A percentile compares a stretch with the other conserved stretches of the same genome.
These are phyloP conservation scores for Aspergillus spinulosporus DNA, from an alignment of 2,329 filamentous ascomycete genomes.

Conservation along the genomic window DNA sequence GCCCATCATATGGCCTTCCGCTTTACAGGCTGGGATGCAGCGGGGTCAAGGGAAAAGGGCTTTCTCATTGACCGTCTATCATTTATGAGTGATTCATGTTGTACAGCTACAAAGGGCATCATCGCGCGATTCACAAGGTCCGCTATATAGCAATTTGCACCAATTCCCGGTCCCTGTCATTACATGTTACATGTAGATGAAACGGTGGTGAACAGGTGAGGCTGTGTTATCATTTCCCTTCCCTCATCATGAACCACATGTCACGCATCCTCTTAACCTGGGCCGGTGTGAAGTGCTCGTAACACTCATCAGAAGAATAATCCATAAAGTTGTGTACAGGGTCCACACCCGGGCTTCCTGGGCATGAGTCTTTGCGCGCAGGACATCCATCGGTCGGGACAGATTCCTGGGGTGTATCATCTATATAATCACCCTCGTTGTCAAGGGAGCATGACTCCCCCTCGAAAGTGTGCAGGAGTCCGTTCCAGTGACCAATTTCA, in stretches of 20 bases:
- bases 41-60: too few relatives aligned
- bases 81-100: too few relatives aligned
- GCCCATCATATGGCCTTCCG: too few relatives aligned
- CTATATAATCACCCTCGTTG: slow-evolving; percentile 45
- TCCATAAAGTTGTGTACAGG: slow-evolving; percentile 63
- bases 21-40: too few relatives aligned
- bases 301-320: slow-evolving; percentile 58
- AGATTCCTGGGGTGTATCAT: slow-evolving; percentile 48
- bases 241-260: slow-evolving; percentile 51
- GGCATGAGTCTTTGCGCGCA: slow-evolving; percentile 52
- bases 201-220: background rate
- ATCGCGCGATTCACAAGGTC: too few relatives aligned
- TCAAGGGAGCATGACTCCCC: slow-evolving; percentile 36
- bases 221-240: slow-evolving; percentile 30
- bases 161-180: too few relatives aligned
- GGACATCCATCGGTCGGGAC: slow-evolving; percentile 64
- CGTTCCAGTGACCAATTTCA: slow-evolving; percentile 51
- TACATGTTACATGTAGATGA: slow-evolving; percentile 5
- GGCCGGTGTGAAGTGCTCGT: slow-evolving; percentile 52
- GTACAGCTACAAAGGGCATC: too few relatives aligned
- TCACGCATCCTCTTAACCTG: slow-evolving; percentile 54
- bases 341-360: slow-evolving; percentile 48
- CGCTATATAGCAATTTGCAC: too few relatives aligned
- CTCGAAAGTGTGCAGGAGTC: slow-evolving; percentile 48
- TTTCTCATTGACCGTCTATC: too few relatives aligned